Conservation (phyloP, 192 early-diverging fungal genomes). For the Fimicolochytrium jonesii region DNA sequence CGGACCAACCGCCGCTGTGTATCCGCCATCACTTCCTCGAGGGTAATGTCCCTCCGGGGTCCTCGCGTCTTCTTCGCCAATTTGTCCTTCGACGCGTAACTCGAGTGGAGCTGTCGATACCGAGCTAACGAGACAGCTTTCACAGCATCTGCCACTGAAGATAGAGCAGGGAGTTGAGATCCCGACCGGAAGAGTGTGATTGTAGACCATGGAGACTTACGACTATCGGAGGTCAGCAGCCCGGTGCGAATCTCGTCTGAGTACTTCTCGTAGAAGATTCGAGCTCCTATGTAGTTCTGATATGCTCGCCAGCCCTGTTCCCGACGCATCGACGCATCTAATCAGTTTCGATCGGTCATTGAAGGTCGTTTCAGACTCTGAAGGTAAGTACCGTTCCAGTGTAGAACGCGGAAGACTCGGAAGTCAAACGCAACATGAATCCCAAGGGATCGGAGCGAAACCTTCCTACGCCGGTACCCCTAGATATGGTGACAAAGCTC, state of each 20-base stretch:
- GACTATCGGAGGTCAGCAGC: conserved; percentile 48
- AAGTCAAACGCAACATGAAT: conserved; percentile 53
- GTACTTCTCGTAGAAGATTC: conserved; percentile 66
- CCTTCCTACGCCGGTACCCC: conserved; percentile 27
- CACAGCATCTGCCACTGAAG: not conserved
- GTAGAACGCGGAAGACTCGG: conserved; percentile 37
- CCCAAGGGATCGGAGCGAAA: conserved; percentile 69
- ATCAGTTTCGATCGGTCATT: too few species aligned
- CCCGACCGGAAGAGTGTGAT: not conserved
- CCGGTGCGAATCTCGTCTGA: conserved; percentile 57
- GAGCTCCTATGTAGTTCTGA: conserved; percentile 67
- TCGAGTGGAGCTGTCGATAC: conserved; percentile 45
- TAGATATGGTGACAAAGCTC: conserved; percentile 12
- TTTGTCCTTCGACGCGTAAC: not conserved
- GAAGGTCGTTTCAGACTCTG: too few species aligned
- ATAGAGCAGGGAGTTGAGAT: not conserved
- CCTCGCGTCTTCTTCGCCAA: not conserved
- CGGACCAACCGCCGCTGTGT: conserved; percentile 24
- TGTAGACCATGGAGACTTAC: too few species aligned
- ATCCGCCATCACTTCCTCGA: conserved; percentile 24
- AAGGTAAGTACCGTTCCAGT: conserved; percentile 23
- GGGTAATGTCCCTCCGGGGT: not conserved
- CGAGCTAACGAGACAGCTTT: conserved; percentile 19
- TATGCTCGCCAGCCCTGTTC: conserved; percentile 78
- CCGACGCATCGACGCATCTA: too few species aligned